Evolutionary conservation across 495 filamentous ascomycete species (phyloP).

Genomic region (Cetradonia linearis): DNA sequence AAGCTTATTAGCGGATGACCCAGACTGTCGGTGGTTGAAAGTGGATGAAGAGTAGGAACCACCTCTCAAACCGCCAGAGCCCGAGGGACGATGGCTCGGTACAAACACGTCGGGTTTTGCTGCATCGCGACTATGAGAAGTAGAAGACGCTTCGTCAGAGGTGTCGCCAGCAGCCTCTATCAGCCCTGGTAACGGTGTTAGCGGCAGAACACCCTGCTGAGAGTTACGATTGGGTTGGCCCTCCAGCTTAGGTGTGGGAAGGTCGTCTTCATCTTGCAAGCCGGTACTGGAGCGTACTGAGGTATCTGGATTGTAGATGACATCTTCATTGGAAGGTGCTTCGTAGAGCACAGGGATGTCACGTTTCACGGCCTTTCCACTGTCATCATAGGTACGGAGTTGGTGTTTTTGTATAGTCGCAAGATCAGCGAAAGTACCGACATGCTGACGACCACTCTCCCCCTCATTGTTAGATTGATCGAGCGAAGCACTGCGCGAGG

Average conservation of each 20-base stretch:
- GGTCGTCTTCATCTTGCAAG: constrained; percentile 7
- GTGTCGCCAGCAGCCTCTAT: constrained; percentile 29
- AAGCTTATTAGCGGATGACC: background rate
- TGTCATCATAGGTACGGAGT: constrained; percentile 19
- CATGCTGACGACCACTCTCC: constrained; percentile 17
- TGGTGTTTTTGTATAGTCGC: constrained; percentile 27
- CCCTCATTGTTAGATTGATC: constrained; percentile 4
- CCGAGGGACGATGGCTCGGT: constrained; percentile 3
- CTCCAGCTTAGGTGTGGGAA: constrained; percentile 3
- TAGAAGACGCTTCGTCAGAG: constrained; percentile 29
- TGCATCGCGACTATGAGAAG: constrained; percentile 13
- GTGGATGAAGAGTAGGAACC: background rate
- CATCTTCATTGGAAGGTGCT: constrained; percentile 14
- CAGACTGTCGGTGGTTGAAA: background rate
- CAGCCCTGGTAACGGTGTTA: constrained; percentile 31
- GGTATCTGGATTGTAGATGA: constrained; percentile 15
- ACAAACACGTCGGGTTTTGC: background rate
- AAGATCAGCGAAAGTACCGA: constrained; percentile 27
- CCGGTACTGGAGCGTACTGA: constrained; percentile 9
- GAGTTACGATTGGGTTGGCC: background rate
- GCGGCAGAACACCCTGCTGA: constrained; percentile 25
- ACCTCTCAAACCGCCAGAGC: background rate
- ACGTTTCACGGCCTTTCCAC: constrained; percentile 17
- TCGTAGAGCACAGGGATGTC: constrained; percentile 20
- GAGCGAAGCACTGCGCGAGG: constrained; percentile 7